Percentiles rank a stretch among this genome's conserved stretches.
These are phyloP conservation scores for Dactylellina sp. DNA, from an alignment of 2,329 filamentous ascomycete species.

Conservation along the genomic window DNA sequence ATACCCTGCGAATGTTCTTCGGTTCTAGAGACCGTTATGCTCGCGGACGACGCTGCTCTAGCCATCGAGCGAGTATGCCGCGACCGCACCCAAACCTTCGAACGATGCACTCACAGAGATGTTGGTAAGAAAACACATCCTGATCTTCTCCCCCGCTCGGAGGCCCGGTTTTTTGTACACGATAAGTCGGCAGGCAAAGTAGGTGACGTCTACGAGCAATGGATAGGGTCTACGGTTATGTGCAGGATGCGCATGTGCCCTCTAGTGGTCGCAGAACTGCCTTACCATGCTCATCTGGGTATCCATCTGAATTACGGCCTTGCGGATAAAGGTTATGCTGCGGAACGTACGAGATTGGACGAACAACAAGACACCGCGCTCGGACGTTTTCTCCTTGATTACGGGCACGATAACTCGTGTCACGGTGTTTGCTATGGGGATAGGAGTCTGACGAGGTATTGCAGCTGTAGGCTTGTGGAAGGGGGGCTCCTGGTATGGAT, in stretches of 20 bases:
- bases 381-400: constrained; percentile 14
- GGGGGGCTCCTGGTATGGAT: constrained; percentile 13
- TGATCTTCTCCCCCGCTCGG: constrained; percentile 30
- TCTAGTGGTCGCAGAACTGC: constrained; percentile 20
- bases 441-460: constrained; percentile 12
- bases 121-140: constrained; percentile 24
- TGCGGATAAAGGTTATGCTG: constrained; percentile 30
- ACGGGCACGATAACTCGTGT: constrained; percentile 19
- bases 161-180: constrained; percentile 24
- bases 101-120: constrained; percentile 24
- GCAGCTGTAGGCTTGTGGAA: constrained; percentile 24
- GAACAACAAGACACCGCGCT: constrained; percentile 29
- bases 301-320: constrained; percentile 24
- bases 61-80: constrained; percentile 22
- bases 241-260: constrained; percentile 16
- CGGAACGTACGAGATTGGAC: constrained; percentile 24
- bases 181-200: constrained; percentile 24
- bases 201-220: constrained; percentile 29
- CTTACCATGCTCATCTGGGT: constrained; percentile 13
- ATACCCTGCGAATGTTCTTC: constrained; percentile 27
- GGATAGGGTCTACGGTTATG: constrained; percentile 20
- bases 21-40: constrained; percentile 21
- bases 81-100: constrained; percentile 25
- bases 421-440: constrained; percentile 23
- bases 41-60: constrained; percentile 7